A percentile compares a stretch with the other conserved stretches of the same genome.
phyloP scores from a whole-genome alignment of 805 yeast species.

The Suhomyces sp. region DNA sequence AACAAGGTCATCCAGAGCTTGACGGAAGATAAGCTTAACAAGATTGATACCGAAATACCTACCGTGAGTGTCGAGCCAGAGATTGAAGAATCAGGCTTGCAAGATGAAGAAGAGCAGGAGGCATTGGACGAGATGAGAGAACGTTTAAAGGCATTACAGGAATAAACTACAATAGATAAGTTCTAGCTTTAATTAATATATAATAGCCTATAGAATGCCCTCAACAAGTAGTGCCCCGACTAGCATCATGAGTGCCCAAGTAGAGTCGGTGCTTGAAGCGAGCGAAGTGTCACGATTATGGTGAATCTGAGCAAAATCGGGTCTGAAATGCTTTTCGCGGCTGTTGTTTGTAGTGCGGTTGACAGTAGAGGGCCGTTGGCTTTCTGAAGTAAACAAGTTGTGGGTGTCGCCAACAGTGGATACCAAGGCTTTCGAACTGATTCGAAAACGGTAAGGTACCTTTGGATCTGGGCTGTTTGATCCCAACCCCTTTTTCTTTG shows the following conservation, averaged over 20 bases:
- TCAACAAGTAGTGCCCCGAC: background rate
- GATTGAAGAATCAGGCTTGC: constrained; percentile 11
- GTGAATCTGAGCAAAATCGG: background rate
- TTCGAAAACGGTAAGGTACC: background rate
- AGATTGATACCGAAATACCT: constrained; percentile 35
- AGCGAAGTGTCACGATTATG: background rate
- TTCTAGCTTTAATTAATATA: background rate
- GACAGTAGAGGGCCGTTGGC: background rate
- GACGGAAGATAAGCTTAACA: constrained; percentile 39
- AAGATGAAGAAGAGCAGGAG: constrained; percentile 63
- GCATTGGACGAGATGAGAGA: constrained; percentile 85
- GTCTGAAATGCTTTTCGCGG: background rate
- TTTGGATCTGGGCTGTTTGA: background rate
- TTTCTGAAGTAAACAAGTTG: background rate
- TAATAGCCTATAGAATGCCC: background rate
- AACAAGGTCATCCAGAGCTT: constrained; percentile 51
- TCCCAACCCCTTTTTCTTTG: background rate
- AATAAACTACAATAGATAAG: constrained; percentile 5
- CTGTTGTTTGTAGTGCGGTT: background rate
- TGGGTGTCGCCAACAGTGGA: background rate
- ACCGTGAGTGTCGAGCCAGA: constrained; percentile 18
- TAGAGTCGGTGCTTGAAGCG: background rate
- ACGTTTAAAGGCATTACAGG: constrained; percentile 77
- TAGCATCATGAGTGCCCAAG: background rate
- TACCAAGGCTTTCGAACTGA: background rate